phyloP scores from a whole-genome alignment of 1,139 yeast genomes.

The Magnusiomyces clavatus region DNA sequence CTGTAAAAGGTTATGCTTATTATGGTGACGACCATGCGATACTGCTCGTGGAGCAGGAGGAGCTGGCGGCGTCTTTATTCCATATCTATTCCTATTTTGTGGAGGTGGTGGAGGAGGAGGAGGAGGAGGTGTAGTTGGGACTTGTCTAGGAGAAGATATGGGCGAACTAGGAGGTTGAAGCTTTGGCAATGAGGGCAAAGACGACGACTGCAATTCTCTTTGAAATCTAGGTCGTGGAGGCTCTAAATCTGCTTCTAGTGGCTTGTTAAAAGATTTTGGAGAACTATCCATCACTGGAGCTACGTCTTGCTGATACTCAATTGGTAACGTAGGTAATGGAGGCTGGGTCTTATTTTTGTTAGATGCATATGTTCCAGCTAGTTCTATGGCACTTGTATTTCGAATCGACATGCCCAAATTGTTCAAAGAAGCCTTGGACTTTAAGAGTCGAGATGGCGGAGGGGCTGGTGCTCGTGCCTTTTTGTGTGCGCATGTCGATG shows the following conservation, averaged over 20 bases:
- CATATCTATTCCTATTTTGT: neutral
- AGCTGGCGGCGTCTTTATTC: too few species aligned
- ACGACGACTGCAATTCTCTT: too few species aligned
- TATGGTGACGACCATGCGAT: too few species aligned
- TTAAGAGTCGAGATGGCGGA: constrained; percentile 7
- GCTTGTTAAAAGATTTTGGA: too few species aligned
- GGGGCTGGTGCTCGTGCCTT: constrained; percentile 7
- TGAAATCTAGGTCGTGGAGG: too few species aligned
- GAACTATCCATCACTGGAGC: neutral
- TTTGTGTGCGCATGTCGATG: neutral
- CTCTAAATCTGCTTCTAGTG: too few species aligned
- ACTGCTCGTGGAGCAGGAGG: too few species aligned
- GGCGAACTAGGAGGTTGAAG: neutral
- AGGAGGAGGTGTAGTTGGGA: constrained; percentile 6
- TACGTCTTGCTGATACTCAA: neutral
- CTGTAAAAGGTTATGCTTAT: too few species aligned
- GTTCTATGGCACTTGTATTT: constrained; percentile 12
- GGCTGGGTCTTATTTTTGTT: neutral
- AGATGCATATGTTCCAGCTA: neutral
- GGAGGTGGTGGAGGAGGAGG: constrained; percentile 4
- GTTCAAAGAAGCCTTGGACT: neutral
- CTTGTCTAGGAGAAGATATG: neutral
- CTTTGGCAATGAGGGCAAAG: neutral
- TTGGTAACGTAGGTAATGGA: neutral
- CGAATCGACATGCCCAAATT: constrained; percentile 8